Evolutionary conservation across 495 filamentous ascomycete species (phyloP), one percentile per base, ranked within the genome.

Genomic region (Umbilicaria muhlenbergii): DNA sequence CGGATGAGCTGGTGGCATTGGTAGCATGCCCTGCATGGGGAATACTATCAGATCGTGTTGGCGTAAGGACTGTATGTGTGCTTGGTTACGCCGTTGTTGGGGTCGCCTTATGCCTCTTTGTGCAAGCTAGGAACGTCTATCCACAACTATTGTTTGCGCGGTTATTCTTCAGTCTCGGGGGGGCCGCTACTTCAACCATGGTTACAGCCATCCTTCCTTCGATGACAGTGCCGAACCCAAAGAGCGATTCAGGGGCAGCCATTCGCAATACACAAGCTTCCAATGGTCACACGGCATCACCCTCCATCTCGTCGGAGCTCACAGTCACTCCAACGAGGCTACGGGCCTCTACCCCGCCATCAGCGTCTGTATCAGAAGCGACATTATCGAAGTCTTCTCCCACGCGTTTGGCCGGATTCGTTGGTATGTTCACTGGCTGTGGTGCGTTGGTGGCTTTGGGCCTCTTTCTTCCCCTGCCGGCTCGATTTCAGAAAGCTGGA

Each of bases 101-200:
- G 5, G 38, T 86, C 11, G 70, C 83, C 11, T 60, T 96, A 38
- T 70, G 86, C 33, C 48, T 86, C 11, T 84, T 94, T 55, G 86
- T 94, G 39, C 82, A 89, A 65, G 80, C 84, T 21, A 69, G 70
- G 45, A 86, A 88, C 64, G 75, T 94, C 2, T 95, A 94, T 58
- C 89, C 91, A 21, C 79, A 93, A 56, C 68, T 99, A 51, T 64
- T 99, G 34, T 65, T 96, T 28, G 89, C 81, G 17, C 70, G 91
- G 47, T 66, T 95, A 33, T 64, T 91, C 32, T 99, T 99, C 63
- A 88, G 86, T 48, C 43, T 95, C 11, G 91, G 91, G 11, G 91
- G 83, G 3, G 82, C 89, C 12, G 92, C 91, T 11, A 81, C 84
- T 58, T 85, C 86, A 19, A 96, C 92, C 2, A 99, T 99, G 91